Base-by-base conservation (phyloP, 2,329 filamentous ascomycete species). In the Aspergillus sp. region DNA sequence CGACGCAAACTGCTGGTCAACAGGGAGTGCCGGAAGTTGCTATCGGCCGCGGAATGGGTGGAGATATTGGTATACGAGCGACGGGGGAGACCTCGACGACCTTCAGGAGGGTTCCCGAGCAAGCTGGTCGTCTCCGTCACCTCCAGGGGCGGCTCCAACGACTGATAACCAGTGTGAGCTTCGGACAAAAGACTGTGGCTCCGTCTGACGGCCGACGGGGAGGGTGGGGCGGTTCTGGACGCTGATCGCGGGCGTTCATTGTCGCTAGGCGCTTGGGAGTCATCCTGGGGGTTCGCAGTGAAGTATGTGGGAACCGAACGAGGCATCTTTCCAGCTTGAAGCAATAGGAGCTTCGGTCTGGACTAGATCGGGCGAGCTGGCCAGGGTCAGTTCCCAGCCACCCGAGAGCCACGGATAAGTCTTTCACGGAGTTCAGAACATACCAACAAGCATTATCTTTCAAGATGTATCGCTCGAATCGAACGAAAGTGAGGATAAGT, bases 61-160 rank as follows among this genome's bases (percentile, higher is more conserved):
- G 71, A 70, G 17, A 68, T 62, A 34, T 68, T 71, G 31, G 69
- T 72, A 45, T 74, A 74, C 9, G 71, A 70, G 3, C 71, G 66
- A 20, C 62, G 61, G 4, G 64, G 66, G 25, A 52, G 23, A n/a
- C 58, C 55, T 25, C 64, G 59, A 7, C 54, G 54, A 20, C 40
- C 36, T 16, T 58, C 58, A 38, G 50, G 52, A 16, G 49, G 36
- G 4, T 62, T 56, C 0, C 62, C 68, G 4, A 75, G 53, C 4
- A 75, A 61, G 51, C 69, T 71, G 1, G 70, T 70, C 20, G 65
- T 69, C 60, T 75, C 72, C 7, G 58, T 57, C 4, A 63, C 52
- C 42, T 71, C 68, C 13, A 67, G 36, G 19, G 60, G 64, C 0
- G 64, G 50, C 31, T 69, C 67, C 6, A 68, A 57, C 7, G 64